Evolutionary conservation across 2,329 filamentous ascomycete species (phyloP).

Genomic region (Cercospora beticola): DNA sequence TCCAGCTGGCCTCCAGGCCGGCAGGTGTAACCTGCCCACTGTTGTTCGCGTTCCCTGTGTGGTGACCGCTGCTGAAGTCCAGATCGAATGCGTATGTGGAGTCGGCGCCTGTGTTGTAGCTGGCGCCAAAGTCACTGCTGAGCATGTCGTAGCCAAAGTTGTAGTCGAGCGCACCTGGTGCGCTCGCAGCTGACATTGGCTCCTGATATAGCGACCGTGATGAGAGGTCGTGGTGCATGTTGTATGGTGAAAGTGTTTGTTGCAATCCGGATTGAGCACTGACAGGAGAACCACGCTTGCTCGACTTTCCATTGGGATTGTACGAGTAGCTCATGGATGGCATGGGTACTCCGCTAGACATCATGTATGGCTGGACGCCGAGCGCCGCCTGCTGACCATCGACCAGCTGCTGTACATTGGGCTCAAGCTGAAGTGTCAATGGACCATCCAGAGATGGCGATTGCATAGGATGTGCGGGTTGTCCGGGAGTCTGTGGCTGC

Average conservation of each 20-base stretch:
- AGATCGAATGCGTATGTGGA: constrained; percentile 18
- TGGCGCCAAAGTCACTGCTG: constrained; percentile 10
- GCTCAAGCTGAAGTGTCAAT: constrained; percentile 52
- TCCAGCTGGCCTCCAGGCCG: constrained; percentile 19
- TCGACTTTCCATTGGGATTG: constrained; percentile 32
- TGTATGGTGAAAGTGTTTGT: constrained; percentile 21
- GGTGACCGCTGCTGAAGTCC: constrained; percentile 14
- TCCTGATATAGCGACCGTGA: constrained; percentile 10
- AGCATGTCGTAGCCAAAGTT: constrained; percentile 18
- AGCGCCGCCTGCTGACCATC: constrained; percentile 33
- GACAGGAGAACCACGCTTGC: constrained; percentile 10
- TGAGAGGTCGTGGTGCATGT: constrained; percentile 14
- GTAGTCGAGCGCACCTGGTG: constrained; percentile 21
- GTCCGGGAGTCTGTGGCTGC: constrained; percentile 19
- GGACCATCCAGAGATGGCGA: constrained; percentile 4
- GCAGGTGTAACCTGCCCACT: constrained; percentile 25
- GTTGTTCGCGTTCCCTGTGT: constrained; percentile 6
- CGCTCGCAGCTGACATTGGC: constrained; percentile 21
- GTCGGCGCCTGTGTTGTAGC: constrained; percentile 7
- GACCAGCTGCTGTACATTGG: constrained; percentile 56
- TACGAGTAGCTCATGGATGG: constrained; percentile 27
- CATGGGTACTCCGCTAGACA: constrained; percentile 20
- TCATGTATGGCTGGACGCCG: constrained; percentile 20
- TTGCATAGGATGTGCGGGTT: background rate
- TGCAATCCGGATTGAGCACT: constrained; percentile 18